Evolutionary conservation across 2,329 filamentous ascomycete species (phyloP).

Genomic region (Aspergillus sclerotialis): DNA sequence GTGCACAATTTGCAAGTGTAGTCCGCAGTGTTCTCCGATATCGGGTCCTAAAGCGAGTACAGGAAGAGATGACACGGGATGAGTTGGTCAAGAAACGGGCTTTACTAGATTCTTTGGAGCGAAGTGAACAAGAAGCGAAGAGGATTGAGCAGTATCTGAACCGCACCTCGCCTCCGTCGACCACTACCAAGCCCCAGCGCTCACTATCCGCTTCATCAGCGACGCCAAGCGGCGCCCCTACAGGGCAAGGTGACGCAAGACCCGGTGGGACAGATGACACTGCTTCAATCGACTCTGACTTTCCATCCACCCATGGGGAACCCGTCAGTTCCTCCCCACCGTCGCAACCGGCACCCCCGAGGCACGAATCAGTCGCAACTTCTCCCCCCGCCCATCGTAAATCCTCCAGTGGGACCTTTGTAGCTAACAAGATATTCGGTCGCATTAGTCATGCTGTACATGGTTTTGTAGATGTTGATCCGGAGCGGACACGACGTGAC

Average conservation of each 20-base stretch:
- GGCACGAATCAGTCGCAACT: slow-evolving; percentile 24
- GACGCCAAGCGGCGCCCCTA: slow-evolving; percentile 32
- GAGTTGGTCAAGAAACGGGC: slow-evolving; percentile 81
- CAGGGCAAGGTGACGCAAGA: slow-evolving; percentile 38
- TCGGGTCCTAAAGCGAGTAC: slow-evolving; percentile 84
- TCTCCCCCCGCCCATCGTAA: slow-evolving; percentile 61
- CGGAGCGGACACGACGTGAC: slow-evolving; percentile 84
- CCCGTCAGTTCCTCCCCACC: slow-evolving; percentile 55
- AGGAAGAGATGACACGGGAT: slow-evolving; percentile 95
- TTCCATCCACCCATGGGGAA: slow-evolving; percentile 81
- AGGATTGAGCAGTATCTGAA: slow-evolving; percentile 90
- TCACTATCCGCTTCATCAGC: slow-evolving; percentile 55
- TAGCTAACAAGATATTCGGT: slow-evolving; percentile 89
- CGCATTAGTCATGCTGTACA: slow-evolving; percentile 92
- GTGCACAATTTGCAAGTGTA: slow-evolving; percentile 92
- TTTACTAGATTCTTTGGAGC: slow-evolving; percentile 81
- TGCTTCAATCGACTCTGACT: slow-evolving; percentile 90
- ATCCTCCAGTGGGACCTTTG: slow-evolving; percentile 76
- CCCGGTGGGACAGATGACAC: slow-evolving; percentile 66
- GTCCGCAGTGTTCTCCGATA: slow-evolving; percentile 85
- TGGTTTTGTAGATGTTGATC: slow-evolving; percentile 92
- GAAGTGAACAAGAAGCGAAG: slow-evolving; percentile 84
- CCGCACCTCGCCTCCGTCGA: slow-evolving; percentile 44
- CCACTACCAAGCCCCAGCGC: slow-evolving; percentile 49
- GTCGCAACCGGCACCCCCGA: slow-evolving; percentile 58